Base-by-base conservation (phyloP, 1,284 basidiomycete genomes). In the Ganoderma boninense region DNA sequence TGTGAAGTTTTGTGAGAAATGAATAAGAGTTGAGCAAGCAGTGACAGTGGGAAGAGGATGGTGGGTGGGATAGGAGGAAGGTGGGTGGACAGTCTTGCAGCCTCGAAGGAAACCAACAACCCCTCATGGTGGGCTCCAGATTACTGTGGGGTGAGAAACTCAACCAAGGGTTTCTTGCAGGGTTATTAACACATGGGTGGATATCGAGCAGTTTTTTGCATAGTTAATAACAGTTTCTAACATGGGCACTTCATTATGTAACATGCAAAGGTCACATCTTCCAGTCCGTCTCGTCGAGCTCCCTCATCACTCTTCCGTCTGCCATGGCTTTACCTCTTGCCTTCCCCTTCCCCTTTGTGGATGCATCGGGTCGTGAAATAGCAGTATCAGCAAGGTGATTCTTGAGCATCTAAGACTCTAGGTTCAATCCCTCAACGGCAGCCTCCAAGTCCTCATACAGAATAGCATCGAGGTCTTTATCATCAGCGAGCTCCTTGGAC, bases 151-250 rank as follows among this genome's bases (percentile, higher is more conserved):
- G 46, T 6, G 46, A 49, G 46, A 49, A 49, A 49, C 46, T 20
- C 20, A 8, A 14, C 20, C 20, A 20, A n/a, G 62, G 16, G 43
- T 49, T 64, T 13, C 16, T 64, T 29, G 46, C 62, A 46, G 46
- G 20, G 44, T 64, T 35, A 35, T 2, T 32, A 64, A 52, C 43
- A 4, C 32, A n/a, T 20, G 11, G 29, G 57, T 2, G 32, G 29
- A 32, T 20, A 2, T 32, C 32, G 16, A 5, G 32, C 32, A 59
- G 57, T 59, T 59, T 38, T 59, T 59, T 16, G 57, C 57, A 29
- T 38, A n/a, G 62, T 64, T 64, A 32, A 20, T n/a, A 64, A 49
- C 62, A 18, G 62, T 64, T 49, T 32, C 44, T 64, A 18, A 49
- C 46, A 64, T 52, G 23, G 35, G 62, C 62, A 46, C 35, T 35